Conservation (phyloP, 805 yeast genomes). For the Wickerhamomyces hampshirensis region DNA sequence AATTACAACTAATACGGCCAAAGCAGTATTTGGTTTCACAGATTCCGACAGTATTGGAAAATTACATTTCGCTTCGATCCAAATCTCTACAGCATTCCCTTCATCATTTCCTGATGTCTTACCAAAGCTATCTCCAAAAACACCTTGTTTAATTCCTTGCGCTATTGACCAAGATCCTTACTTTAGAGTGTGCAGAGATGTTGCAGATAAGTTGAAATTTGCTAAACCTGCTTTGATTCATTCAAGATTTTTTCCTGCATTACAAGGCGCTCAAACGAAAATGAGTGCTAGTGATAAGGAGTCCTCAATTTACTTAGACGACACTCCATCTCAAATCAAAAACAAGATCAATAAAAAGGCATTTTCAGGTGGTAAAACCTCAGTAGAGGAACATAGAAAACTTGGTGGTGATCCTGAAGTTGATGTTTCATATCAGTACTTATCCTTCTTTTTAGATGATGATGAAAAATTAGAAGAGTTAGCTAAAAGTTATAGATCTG, state of each 20-base stretch:
- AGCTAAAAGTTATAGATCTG: conserved; percentile 63
- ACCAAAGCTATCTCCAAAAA: conserved; percentile 70
- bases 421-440: conserved; percentile 91
- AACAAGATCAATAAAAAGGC: conserved; percentile 96
- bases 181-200: conserved; percentile 96
- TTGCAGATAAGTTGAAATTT: conserved; percentile 87
- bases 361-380: conserved; percentile 87
- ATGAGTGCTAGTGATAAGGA: conserved; percentile 94
- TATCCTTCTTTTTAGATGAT: conserved; percentile 85
- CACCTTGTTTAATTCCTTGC: conserved; percentile 96
- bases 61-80: conserved; percentile 91
- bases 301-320: conserved; percentile 92
- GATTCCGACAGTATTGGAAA: conserved; percentile 95
- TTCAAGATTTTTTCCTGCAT: conserved; percentile 95
- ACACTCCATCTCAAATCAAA: conserved; percentile 84
- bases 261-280: conserved; percentile 93
- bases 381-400: conserved; percentile 85
- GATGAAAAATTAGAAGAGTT: conserved; percentile 68
- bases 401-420: conserved; percentile 93
- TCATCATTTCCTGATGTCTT: conserved; percentile 92
- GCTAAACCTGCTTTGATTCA: conserved; percentile 90
- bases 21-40: conserved; percentile 92
- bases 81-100: conserved; percentile 94
- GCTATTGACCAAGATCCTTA: conserved; percentile 99
- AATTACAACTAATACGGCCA: conserved; percentile 95